These are phyloP conservation scores for Neonectria ditissima DNA, from an alignment of 2,329 filamentous ascomycete genomes.

Conservation along the genomic window DNA sequence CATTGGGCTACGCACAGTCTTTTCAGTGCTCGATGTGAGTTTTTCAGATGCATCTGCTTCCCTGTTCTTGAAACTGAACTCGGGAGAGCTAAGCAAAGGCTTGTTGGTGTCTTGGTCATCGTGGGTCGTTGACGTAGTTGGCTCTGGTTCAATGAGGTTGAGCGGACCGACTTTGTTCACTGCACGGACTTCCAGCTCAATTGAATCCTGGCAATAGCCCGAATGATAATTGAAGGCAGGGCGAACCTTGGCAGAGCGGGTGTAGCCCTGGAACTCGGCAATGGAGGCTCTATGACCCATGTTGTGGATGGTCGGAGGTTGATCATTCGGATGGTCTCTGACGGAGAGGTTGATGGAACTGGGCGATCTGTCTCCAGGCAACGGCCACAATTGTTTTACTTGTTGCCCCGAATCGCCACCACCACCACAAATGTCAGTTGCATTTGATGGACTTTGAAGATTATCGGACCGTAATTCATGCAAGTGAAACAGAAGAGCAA, in stretches of 20 bases:
- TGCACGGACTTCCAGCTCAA: not conserved
- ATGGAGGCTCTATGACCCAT: conserved; percentile 26
- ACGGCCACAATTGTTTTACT: conserved; percentile 2
- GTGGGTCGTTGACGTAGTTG: not conserved
- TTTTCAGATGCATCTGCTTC: not conserved
- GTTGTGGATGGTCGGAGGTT: conserved; percentile 24
- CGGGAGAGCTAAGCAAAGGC: not conserved
- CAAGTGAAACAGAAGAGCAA: not conserved
- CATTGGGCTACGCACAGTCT: not conserved
- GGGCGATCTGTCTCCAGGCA: not conserved
- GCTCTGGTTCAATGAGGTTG: not conserved
- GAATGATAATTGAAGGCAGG: conserved; percentile 39
- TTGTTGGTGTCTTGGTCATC: not conserved
- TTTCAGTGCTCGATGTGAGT: not conserved
- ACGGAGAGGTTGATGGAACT: conserved; percentile 23
- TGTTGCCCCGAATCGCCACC: not conserved
- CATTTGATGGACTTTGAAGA: not conserved
- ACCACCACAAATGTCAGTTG: not conserved
- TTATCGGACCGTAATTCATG: not conserved
- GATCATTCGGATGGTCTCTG: conserved; percentile 35
- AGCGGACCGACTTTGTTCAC: conserved; percentile 35
- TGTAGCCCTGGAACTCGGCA: conserved; percentile 37
- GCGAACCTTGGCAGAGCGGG: conserved; percentile 41
- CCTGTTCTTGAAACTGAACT: not conserved
- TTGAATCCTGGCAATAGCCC: conserved; percentile 16